Evolutionary conservation across 441 rosid species (phyloP).

Genomic region (Pelargonium myrrhifolium): DNA sequence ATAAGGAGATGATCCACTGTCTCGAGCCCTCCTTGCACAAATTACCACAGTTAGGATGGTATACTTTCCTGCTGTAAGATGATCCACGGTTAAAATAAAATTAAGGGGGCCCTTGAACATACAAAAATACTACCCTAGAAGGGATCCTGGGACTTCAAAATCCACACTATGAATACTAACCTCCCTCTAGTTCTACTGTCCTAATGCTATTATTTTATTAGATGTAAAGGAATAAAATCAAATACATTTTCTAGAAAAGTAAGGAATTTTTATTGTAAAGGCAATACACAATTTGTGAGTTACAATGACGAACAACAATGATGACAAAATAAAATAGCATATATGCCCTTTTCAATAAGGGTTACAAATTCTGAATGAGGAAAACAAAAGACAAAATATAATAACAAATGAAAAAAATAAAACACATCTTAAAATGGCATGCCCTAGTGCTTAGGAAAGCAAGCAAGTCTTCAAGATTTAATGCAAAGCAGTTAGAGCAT

Average conservation of each 20-base stretch:
- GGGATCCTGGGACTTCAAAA: slow-evolving; percentile 26
- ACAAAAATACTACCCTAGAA: slow-evolving; percentile 28
- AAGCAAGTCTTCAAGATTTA: not conserved
- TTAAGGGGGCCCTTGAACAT: slow-evolving; percentile 26
- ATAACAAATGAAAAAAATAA: not conserved
- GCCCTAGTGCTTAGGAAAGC: not conserved
- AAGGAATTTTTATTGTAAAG: not conserved
- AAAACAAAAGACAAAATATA: not conserved
- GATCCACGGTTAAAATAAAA: slow-evolving; percentile 42
- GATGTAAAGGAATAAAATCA: slow-evolving; percentile 7
- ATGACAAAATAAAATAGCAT: not conserved
- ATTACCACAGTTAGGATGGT: slow-evolving; percentile 35
- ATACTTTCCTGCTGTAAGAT: slow-evolving; percentile 53
- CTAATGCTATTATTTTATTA: slow-evolving; percentile 15
- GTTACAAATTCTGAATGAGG: not conserved
- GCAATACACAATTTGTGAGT: not conserved
- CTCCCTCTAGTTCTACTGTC: slow-evolving; percentile 20
- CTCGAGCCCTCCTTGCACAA: slow-evolving; percentile 50
- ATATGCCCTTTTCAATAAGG: too few relatives aligned
- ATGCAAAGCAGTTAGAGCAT: not conserved
- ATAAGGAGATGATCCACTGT: slow-evolving; percentile 38
- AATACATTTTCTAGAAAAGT: slow-evolving; percentile 4
- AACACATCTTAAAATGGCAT: not conserved
- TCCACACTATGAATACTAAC: slow-evolving; percentile 26
- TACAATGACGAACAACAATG: not conserved